phyloP scores from a whole-genome alignment of 805 yeast species.

The fission yeast (Schizosaccharomyces pombe) region DNA sequence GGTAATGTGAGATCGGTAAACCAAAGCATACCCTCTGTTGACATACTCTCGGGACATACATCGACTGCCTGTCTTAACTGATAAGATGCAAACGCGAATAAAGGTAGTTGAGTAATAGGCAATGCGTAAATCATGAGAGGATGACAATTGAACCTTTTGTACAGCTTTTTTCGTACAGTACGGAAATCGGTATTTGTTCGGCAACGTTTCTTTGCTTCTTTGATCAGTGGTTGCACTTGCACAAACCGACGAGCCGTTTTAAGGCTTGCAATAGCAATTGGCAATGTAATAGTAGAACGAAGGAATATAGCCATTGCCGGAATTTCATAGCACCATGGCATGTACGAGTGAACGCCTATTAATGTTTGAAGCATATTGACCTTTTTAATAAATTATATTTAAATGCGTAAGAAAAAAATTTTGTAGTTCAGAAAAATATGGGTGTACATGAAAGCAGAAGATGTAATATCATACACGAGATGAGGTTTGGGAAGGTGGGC shows the following conservation, averaged over 20 bases:
- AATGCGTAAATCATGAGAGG: background rate
- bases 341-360: background rate
- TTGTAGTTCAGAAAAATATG: too few species aligned
- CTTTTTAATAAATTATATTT: too few species aligned
- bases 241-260: background rate
- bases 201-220: background rate
- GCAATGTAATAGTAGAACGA: background rate
- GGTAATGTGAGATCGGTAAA: background rate
- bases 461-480: too few species aligned
- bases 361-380: background rate
- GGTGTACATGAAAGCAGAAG: too few species aligned
- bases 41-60: background rate
- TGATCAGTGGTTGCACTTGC: background rate
- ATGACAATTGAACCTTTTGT: background rate
- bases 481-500: too few species aligned
- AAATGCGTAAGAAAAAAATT: too few species aligned
- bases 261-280: background rate
- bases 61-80: background rate
- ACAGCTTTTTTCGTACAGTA: background rate
- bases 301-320: background rate
- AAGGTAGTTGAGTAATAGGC: background rate
- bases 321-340: conserved; percentile 1
- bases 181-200: background rate
- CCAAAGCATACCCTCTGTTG: conserved; percentile 3
- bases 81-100: background rate